Evolutionary conservation across 1,284 basidiomycete genomes (phyloP), one percentile per base, ranked within the genome.

Genomic region (Boletus sp.): DNA sequence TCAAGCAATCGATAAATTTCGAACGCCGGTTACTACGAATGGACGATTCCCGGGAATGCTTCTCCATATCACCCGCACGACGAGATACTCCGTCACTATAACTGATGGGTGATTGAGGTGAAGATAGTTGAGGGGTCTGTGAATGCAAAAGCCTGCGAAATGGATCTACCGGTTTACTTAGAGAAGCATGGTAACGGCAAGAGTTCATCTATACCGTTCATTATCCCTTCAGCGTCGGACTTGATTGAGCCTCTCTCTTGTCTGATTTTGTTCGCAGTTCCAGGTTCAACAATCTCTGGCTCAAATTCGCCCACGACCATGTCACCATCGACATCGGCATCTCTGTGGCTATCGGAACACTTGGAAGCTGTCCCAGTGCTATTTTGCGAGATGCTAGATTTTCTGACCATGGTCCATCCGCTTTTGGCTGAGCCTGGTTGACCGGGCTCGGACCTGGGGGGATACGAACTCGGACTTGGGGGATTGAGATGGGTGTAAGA

Each of bases 401-500:
- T 65, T 57, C 77, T 77, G 53, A 88, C 82, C 61, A 88, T 82
- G 20, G 84, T 89, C 88, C 84, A 88, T 26, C 82, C 84, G 16
- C 77, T 69, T 75, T 81, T 48, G 69, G 70, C 44, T 64, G 62
- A 46, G 67, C 66, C 33, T 60, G 62, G 44, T 57, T 68, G 46
- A 56, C 55, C 27, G 3, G 47, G 44, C 29, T 81, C 79, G 23
- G 67, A 58, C 45, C 66, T 69, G 50, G 83, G 74, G 23, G 84
- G 81, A 65, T 89, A 90, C 9, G 88, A 91, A 53, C 82, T 78
- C 12, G 86, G 82, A 65, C 83, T 82, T 17, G 88, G 88, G 5
- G 81, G 81, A 55, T 75, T 79, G 33, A 91, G 72, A 67, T 91
- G 87, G 34, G 89, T 91, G 65, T 87, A 91, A 7, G 88, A 91